Conservation (phyloP, 1,284 basidiomycete species). For the Cryptococcus neoformans region DNA sequence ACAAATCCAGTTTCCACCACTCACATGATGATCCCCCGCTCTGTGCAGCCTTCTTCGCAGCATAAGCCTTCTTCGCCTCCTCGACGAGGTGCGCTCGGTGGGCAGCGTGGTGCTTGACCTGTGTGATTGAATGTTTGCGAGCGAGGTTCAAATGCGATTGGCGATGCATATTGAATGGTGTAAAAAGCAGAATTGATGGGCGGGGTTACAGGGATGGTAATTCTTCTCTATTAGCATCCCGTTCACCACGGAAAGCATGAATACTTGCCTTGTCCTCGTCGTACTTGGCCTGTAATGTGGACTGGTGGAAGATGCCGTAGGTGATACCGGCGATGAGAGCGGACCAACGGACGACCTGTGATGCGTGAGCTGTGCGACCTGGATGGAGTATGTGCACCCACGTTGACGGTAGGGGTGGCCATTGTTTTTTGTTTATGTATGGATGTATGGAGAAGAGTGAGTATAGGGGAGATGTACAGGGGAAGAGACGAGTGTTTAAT, state of each 20-base stretch:
- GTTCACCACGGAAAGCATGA: too few species aligned
- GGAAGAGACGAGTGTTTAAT: neutral
- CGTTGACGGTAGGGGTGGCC: slow-evolving; percentile 45
- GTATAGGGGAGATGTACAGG: neutral
- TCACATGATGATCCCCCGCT: slow-evolving; percentile 26
- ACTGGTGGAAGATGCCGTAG: slow-evolving; percentile 90
- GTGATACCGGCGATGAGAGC: slow-evolving; percentile 82
- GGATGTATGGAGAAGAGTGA: neutral
- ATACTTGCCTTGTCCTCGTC: slow-evolving; percentile 54
- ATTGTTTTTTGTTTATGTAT: slow-evolving; percentile 25
- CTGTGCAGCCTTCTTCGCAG: slow-evolving; percentile 61
- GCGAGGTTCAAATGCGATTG: too few species aligned
- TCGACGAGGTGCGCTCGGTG: slow-evolving; percentile 73
- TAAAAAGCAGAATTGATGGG: neutral
- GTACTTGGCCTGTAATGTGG: slow-evolving; percentile 79
- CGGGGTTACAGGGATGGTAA: neutral
- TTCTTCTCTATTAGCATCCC: too few species aligned
- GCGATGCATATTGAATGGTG: neutral
- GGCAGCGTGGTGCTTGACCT: slow-evolving; percentile 22
- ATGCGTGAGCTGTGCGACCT: neutral
- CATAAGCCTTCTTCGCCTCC: slow-evolving; percentile 89
- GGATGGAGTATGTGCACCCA: slow-evolving; percentile 15
- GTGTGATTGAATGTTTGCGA: neutral
- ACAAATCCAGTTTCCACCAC: slow-evolving; percentile 1
- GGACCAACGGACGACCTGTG: slow-evolving; percentile 90